These are phyloP conservation scores for Scutellospora calospora DNA, from an alignment of 371 early-diverging fungal genomes.

Conservation along the genomic window DNA sequence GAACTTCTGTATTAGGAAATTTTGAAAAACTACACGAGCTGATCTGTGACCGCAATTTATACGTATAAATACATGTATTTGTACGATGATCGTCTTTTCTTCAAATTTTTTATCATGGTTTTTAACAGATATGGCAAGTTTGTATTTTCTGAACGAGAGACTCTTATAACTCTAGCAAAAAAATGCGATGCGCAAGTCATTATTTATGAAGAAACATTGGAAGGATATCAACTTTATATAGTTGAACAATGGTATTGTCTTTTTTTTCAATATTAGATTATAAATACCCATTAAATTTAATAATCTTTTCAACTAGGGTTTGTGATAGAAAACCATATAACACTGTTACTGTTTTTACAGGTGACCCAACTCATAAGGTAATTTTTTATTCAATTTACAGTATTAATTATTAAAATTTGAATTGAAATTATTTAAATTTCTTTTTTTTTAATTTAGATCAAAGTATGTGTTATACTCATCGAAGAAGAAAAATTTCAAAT, in stretches of 20 bases:
- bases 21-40: too few relatives aligned
- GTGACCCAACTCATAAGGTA: slow-evolving; percentile 66
- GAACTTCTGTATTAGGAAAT: too few relatives aligned
- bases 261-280: not conserved
- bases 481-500: slow-evolving; percentile 60
- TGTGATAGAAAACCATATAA: slow-evolving; percentile 67
- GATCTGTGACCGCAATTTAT: too few relatives aligned
- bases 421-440: not conserved
- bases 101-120: too few relatives aligned
- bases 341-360: slow-evolving; percentile 71
- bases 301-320: slow-evolving; percentile 53
- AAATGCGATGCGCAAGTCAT: not conserved
- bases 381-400: not conserved
- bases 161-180: not conserved
- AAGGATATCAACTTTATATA: slow-evolving; percentile 71
- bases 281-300: not conserved
- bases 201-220: not conserved
- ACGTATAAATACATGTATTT: too few relatives aligned
- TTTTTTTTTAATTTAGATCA: slow-evolving; percentile 49
- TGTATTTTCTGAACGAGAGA: slow-evolving; percentile 11
- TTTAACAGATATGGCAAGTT: not conserved
- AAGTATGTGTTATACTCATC: slow-evolving; percentile 64
- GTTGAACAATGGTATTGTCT: slow-evolving; percentile 71
- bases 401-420: not conserved
- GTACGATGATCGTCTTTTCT: too few relatives aligned